phyloP scores from a whole-genome alignment of 75 land plant species.

The Sequoiadendron giganteum region DNA sequence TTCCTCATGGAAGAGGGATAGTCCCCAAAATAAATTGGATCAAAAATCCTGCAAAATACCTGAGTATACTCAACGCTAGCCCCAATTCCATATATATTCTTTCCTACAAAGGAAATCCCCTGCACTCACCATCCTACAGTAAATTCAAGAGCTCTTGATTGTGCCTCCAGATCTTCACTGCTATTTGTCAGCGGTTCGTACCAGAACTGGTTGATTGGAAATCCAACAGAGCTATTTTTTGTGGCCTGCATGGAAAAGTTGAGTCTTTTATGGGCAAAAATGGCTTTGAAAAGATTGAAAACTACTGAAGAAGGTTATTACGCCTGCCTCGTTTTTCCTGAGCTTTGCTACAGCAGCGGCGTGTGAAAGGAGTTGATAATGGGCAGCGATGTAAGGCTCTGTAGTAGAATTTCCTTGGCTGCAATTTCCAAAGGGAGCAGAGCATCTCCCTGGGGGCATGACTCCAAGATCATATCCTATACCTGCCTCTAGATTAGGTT shows the following conservation, averaged over 20 bases:
- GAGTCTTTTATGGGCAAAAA: neutral
- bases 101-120: neutral
- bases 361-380: constrained; percentile 16
- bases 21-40: constrained; percentile 27
- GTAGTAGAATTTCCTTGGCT: constrained; percentile 9
- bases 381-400: constrained; percentile 17
- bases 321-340: neutral
- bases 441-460: constrained; percentile 40
- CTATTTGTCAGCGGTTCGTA: constrained; percentile 3
- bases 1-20: constrained; percentile 24
- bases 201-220: neutral
- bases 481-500: constrained; percentile 27
- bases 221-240: neutral
- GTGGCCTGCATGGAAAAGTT: neutral
- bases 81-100: neutral
- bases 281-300: neutral
- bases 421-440: constrained; percentile 10
- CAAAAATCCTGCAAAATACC: constrained; percentile 16
- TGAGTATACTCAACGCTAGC: neutral
- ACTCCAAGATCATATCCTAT: constrained; percentile 22
- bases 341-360: constrained; percentile 15
- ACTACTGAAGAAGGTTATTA: neutral
- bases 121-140: constrained; percentile 1
- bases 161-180: neutral
- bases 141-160: neutral